Conservation (phyloP, 208 protist species). For the Leishmania tarentolae region DNA sequence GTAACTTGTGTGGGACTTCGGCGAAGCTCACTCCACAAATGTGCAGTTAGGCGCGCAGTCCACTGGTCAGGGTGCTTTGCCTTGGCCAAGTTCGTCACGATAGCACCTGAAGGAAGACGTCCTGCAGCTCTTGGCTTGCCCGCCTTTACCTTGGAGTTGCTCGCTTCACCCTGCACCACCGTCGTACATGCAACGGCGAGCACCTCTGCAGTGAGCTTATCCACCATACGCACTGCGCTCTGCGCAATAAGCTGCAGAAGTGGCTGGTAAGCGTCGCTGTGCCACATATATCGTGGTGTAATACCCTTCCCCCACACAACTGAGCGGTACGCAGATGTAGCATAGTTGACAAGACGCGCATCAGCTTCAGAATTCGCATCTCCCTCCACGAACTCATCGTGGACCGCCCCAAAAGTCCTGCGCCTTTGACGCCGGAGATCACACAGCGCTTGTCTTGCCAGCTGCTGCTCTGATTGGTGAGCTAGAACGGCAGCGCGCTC, state of each 20-base stretch:
- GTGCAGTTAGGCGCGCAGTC: background rate
- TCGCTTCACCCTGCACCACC: background rate
- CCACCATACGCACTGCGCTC: background rate
- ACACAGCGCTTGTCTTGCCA: background rate
- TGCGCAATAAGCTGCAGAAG: background rate
- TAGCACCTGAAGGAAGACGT: background rate
- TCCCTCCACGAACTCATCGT: background rate
- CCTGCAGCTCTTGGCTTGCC: background rate
- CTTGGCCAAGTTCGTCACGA: background rate
- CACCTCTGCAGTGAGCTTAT: conserved; percentile 6
- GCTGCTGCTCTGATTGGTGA: background rate
- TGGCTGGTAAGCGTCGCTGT: conserved; percentile 14
- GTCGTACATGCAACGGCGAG: background rate
- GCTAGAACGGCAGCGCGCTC: background rate
- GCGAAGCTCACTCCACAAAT: conserved; percentile 2
- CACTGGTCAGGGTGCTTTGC: background rate
- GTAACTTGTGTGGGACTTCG: background rate
- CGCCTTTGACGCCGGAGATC: background rate
- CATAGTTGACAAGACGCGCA: background rate
- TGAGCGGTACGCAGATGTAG: background rate
- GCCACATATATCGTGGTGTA: conserved; percentile 3
- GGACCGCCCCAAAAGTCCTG: background rate
- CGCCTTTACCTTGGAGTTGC: background rate
- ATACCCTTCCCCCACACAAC: background rate
- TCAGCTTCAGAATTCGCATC: background rate